Percentiles rank a stretch among this genome's conserved stretches.
Conservation (phyloP, 768 basidiomycete genomes). For the Suillus tomentosus region DNA sequence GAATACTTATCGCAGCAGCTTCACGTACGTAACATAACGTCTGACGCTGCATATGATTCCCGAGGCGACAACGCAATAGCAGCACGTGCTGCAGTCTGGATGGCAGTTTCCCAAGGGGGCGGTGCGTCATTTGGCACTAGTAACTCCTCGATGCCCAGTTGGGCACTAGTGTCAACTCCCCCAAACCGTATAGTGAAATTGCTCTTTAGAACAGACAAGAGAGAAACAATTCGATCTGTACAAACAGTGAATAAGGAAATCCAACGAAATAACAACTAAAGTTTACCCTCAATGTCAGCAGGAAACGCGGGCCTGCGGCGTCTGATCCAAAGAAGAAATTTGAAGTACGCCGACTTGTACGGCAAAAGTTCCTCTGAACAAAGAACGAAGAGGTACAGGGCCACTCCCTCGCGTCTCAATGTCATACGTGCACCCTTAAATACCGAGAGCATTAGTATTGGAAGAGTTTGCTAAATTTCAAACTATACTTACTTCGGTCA, state of each 20-base stretch:
- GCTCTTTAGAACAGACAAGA: slow-evolving; percentile 34
- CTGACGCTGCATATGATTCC: background rate
- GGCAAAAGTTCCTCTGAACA: slow-evolving; percentile 42
- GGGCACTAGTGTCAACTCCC: slow-evolving; percentile 32
- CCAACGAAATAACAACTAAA: background rate
- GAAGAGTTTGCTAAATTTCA: background rate
- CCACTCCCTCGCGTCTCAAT: slow-evolving; percentile 42
- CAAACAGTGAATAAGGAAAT: slow-evolving; percentile 2
- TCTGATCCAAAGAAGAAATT: slow-evolving; percentile 44
- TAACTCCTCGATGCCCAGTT: slow-evolving; percentile 37
- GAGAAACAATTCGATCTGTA: slow-evolving; percentile 33
- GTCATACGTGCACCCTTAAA: slow-evolving; percentile 49
- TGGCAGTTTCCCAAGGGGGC: background rate
- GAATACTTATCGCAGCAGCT: slow-evolving; percentile 9
- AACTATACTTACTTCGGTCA: slow-evolving; percentile 49
- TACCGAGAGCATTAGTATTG: background rate
- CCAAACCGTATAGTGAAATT: slow-evolving; percentile 29
- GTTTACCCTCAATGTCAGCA: slow-evolving; percentile 29
- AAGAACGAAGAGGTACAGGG: slow-evolving; percentile 46
- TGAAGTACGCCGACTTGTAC: slow-evolving; percentile 52
- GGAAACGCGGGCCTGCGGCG: slow-evolving; percentile 32
- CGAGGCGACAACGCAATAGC: slow-evolving; percentile 17
- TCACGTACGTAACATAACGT: slow-evolving; percentile 41
- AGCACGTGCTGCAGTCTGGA: slow-evolving; percentile 9
- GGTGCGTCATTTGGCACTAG: slow-evolving; percentile 19